Base-by-base conservation (phyloP, 1,284 basidiomycete species). In the Phylloporus sp. region DNA sequence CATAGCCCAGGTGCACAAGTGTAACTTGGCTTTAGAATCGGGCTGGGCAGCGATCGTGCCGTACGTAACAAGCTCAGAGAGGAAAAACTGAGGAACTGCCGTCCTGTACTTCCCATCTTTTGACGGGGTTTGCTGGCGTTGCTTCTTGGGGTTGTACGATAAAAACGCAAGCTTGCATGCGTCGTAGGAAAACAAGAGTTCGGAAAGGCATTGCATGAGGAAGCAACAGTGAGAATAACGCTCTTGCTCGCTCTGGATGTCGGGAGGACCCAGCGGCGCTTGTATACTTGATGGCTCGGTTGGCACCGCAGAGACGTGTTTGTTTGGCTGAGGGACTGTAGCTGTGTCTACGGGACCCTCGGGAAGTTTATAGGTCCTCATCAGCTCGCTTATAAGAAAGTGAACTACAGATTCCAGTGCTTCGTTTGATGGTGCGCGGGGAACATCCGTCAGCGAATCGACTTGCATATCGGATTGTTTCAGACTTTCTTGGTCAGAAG, bases 171-270 rank as follows among this genome's bases (percentile, higher is more conserved):
- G 77, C 78, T 98, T 99, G 86, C 95, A 97, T 2, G 89, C 78
- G 68, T 94, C 90, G 75, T 99, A 99, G 22, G 96, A 98, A 63
- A 97, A 96, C 2, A 98, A 79, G 4, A 98, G 82, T 79, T 99
- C 97, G 2, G 95, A 94, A 55, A 98, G 81, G 67, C 91, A 91
- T 72, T 97, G 94, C 88, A 98, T 93, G 64, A 98, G 79, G 81
- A 98, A 95, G 70, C 91, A 93, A 18, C 87, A 82, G 74, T 96
- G 97, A 65, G 90, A 78, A 58, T 80, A 78, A 40, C 78, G 80
- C 62, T 86, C 82, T 60, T 80, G 68, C 39, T 73, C 68, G 56
- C 64, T 63, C 42, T 64, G 47, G 12, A 56, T 51, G 40, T 68
- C 68, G 13, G 67, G 40, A 17, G 57, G 39, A 18, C 60, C 56